Evolutionary conservation across 148 eudicot genomes (phyloP).

Genomic region (Chenopodium suecicum): DNA sequence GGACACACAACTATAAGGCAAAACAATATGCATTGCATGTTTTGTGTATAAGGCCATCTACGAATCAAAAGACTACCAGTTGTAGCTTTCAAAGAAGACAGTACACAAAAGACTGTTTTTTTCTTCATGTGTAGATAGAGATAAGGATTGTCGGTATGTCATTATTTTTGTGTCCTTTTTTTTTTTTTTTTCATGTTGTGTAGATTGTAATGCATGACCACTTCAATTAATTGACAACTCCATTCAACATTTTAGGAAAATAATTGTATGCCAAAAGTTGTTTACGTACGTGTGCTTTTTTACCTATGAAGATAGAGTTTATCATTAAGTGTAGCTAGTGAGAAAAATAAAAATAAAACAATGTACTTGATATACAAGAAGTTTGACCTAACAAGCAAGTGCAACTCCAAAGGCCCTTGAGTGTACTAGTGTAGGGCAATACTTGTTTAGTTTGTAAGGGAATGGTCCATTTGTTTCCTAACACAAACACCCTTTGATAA

Average conservation of each 20-base stretch:
- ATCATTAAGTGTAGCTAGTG: no score
- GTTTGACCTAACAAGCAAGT: neutral
- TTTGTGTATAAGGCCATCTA: neutral
- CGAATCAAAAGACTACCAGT: neutral
- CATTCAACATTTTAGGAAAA: neutral
- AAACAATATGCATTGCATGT: neutral
- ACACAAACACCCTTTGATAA: neutral
- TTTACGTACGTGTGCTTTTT: no score
- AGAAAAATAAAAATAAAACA: no score
- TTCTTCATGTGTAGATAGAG: neutral
- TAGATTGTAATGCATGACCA: neutral
- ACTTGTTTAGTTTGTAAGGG: neutral
- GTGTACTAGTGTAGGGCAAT: neutral
- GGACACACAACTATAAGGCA: constrained; percentile 1
- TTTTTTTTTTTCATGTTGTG: constrained; percentile 2
- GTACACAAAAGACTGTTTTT: neutral
- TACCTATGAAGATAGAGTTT: neutral
- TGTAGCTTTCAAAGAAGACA: constrained; percentile 1
- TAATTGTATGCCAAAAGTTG: neutral
- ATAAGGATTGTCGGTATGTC: constrained; percentile 7
- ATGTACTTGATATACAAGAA: neutral
- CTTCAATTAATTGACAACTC: neutral
- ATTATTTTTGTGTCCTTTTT: neutral
- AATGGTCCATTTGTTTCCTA: neutral
- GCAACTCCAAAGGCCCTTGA: neutral